Base-by-base conservation (phyloP, 1,284 basidiomycete species). In the Sporisorium reilianum region DNA sequence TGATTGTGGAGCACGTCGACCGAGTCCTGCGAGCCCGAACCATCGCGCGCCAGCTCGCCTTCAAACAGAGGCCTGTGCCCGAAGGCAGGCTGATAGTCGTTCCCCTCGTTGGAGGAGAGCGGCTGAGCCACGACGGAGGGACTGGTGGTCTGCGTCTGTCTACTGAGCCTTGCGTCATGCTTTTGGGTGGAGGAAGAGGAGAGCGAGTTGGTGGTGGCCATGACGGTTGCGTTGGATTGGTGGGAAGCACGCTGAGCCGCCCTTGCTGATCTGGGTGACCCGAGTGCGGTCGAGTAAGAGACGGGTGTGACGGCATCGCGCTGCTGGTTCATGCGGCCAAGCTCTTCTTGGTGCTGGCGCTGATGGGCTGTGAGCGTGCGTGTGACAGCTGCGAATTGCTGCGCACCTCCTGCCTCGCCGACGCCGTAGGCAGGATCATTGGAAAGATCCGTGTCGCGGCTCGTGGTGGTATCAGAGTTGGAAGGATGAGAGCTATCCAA, bases 281-380 rank as follows among this genome's bases (percentile, higher is more conserved):
- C 41, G 3, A 59, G 44, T 10, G 45, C 32, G 28, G 38, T 56
- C 1, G 42, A 46, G 20, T 32, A 30, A 12, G 61, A 64, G 4
- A 25, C 22, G 26, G 63, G 52, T 11, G 45, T 34, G 20, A 40
- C 42, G 7, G 49, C 25, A 32, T 40, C 22, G 34, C 55, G 59
- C 51, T 68, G 55, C 41, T 63, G 55, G 55, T 48, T 63, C 55
- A 68, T 68, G 11, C 59, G 45, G 11, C 34, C 59, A 6, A 63
- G 54, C 46, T 68, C 66, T 36, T 63, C 38, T 41, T 63, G 59
- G 34, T 68, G 60, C 4, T 36, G 55, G 5, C 38, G 50, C 34
- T 68, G 66, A 5, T 55, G 45, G 5, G 60, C 46, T 7, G 42
- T 49, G 30, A 58, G 66, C 18, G 55, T 68, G 5, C 60, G 45